Percentiles rank a stretch among this genome's conserved stretches.
Evolutionary conservation across 257 asterid genomes (phyloP).

Genomic region (Hygrophila difformis): DNA sequence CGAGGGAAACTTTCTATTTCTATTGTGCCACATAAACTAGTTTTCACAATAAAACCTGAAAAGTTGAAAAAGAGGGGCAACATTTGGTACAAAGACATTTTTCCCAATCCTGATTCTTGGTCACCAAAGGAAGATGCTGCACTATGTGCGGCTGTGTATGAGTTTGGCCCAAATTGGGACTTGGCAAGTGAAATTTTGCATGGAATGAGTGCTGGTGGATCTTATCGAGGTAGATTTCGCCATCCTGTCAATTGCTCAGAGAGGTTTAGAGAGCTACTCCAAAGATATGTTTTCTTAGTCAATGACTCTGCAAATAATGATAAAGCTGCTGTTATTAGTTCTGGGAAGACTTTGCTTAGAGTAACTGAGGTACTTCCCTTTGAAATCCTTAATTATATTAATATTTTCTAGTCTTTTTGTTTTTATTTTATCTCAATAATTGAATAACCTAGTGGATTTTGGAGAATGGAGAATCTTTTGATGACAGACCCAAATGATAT

Average conservation of each 20-base stretch:
- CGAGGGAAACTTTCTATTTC: constrained; percentile 64
- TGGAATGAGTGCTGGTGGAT: constrained; percentile 72
- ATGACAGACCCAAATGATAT: no score
- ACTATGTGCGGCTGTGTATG: constrained; percentile 73
- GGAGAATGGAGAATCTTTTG: no score
- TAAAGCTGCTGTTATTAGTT: constrained; percentile 42
- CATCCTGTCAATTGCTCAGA: constrained; percentile 89
- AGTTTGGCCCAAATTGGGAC: constrained; percentile 89
- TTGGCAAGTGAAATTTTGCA: constrained; percentile 74
- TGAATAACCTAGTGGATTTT: no score
- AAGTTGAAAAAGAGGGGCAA: constrained; percentile 64
- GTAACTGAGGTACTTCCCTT: constrained; percentile 69
- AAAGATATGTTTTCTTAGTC: constrained; percentile 62
- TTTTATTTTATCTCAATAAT: no score
- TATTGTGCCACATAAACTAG: constrained; percentile 58
- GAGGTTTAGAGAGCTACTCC: constrained; percentile 86
- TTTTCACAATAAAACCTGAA: constrained; percentile 68
- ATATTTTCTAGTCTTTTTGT: not conserved
- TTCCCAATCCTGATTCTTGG: constrained; percentile 79
- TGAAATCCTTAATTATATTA: not conserved
- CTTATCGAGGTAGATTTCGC: constrained; percentile 75
- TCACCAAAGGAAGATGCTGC: constrained; percentile 75
- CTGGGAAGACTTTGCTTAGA: constrained; percentile 76
- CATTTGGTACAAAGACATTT: constrained; percentile 51
- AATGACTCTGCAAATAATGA: constrained; percentile 57